These are phyloP conservation scores for Prosopis cineraria DNA, from an alignment of 306 rosid genomes.

Conservation along the genomic window DNA sequence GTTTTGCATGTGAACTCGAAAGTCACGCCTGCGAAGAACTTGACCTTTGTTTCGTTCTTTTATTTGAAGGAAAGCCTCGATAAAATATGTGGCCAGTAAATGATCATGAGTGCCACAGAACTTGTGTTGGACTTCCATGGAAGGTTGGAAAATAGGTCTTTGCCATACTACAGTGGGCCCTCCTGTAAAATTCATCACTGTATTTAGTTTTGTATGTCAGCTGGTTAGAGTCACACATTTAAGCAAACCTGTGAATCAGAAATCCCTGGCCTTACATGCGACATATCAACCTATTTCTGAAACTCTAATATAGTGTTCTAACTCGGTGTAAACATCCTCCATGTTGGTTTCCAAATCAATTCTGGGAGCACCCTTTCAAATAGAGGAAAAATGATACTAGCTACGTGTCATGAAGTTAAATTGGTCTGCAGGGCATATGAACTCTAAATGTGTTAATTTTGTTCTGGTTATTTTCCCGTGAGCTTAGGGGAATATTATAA, in stretches of 20 bases:
- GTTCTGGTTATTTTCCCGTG: not conserved
- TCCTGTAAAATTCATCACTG: conserved; percentile 17
- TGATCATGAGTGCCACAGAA: conserved; percentile 9
- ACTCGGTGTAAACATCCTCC: conserved; percentile 1
- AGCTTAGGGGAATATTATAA: not conserved
- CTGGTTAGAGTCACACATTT: not conserved
- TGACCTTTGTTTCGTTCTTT: not conserved
- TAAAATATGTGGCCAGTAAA: not conserved
- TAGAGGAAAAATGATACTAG: not conserved
- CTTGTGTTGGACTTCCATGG: conserved; percentile 19
- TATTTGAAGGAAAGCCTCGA: not conserved
- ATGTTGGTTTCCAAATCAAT: not conserved
- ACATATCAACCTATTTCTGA: not conserved
- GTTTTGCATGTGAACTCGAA: not conserved
- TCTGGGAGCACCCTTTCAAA: not conserved
- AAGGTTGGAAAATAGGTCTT: conserved; percentile 15
- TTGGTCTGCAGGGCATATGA: conserved; percentile 12
- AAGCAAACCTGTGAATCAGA: conserved; percentile 22
- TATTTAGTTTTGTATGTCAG: conserved; percentile 29
- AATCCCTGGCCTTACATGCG: conserved; percentile 11
- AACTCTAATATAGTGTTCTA: not conserved
- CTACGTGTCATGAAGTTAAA: not conserved
- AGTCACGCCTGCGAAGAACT: not conserved
- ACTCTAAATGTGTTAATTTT: not conserved
- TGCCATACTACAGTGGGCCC: conserved; percentile 15